phyloP scores from a whole-genome alignment of 495 filamentous ascomycete genomes.

The Penicillium alfredii region DNA sequence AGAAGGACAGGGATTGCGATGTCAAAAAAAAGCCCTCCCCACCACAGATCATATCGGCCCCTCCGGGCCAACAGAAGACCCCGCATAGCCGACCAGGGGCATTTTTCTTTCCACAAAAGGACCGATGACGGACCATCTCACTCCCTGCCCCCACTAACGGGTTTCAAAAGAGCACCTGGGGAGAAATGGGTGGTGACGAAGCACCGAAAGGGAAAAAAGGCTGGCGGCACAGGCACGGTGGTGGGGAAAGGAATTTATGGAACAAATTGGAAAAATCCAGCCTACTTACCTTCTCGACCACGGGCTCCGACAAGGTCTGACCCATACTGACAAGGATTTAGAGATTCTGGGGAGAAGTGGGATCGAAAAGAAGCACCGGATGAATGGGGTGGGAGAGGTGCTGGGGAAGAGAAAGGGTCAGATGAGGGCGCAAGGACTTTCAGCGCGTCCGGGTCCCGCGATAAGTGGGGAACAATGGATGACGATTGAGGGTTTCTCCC shows the following conservation, averaged over 20 bases:
- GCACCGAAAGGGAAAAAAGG: conserved; percentile 12
- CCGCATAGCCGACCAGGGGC: conserved; percentile 20
- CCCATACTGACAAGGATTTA: conserved; percentile 60
- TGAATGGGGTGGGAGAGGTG: conserved; percentile 15
- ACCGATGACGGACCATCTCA: no score
- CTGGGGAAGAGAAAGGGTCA: conserved; percentile 18
- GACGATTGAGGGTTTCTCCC: conserved; percentile 22
- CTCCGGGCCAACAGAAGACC: conserved; percentile 23
- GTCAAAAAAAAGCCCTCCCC: no score
- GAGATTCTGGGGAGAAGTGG: conserved; percentile 16
- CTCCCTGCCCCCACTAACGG: no score
- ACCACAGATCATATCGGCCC: conserved; percentile 12
- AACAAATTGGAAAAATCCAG: conserved; percentile 19
- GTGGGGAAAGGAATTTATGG: conserved; percentile 23
- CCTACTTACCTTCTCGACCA: conserved; percentile 88
- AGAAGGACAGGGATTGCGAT: no score
- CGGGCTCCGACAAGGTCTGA: conserved; percentile 98
- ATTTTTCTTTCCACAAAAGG: not conserved
- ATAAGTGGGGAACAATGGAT: conserved; percentile 25
- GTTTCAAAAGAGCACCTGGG: no score
- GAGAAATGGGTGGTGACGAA: not conserved
- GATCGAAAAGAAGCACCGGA: conserved; percentile 15
- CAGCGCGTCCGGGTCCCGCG: conserved; percentile 26
- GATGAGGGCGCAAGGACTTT: conserved; percentile 27
- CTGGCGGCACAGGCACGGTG: conserved; percentile 24